Percentiles rank a stretch among this genome's conserved stretches.
Conservation (phyloP, 106 monocot species). For the Alisma plantagoaquatica region DNA sequence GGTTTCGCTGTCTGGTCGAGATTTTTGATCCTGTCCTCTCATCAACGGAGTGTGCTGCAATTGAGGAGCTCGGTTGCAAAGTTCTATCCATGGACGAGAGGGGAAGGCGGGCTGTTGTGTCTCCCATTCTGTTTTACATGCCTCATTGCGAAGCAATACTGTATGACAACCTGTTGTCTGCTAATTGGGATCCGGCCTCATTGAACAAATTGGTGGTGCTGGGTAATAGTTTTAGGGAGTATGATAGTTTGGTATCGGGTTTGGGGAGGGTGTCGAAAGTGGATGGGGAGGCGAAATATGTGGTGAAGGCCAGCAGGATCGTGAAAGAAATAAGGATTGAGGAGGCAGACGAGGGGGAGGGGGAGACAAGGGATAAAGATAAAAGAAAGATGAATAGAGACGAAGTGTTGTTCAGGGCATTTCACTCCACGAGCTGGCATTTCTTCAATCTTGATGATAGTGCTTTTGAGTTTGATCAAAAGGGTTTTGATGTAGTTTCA, state of each 20-base stretch:
- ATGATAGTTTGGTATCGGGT: constrained; percentile 26
- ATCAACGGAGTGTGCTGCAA: constrained; percentile 45
- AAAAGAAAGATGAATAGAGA: too few relatives aligned
- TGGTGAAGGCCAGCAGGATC: constrained; percentile 29
- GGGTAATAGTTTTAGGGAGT: constrained; percentile 76
- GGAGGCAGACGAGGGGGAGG: background rate
- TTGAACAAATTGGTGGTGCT: constrained; percentile 48
- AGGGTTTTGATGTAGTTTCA: too few relatives aligned
- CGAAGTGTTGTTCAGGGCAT: constrained; percentile 42
- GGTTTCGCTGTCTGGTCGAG: constrained; percentile 21
- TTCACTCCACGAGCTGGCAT: constrained; percentile 83
- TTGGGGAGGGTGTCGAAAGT: constrained; percentile 13
- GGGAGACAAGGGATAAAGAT: constrained; percentile 14
- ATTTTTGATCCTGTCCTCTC: constrained; percentile 84
- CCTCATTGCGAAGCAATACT: constrained; percentile 77
- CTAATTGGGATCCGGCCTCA: constrained; percentile 40
- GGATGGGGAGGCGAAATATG: constrained; percentile 19
- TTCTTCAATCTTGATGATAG: constrained; percentile 59
- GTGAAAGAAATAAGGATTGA: constrained; percentile 46
- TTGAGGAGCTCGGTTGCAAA: constrained; percentile 28
- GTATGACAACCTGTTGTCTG: constrained; percentile 55
- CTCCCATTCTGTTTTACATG: constrained; percentile 82
- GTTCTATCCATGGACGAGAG: constrained; percentile 41
- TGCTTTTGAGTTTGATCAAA: too few relatives aligned
- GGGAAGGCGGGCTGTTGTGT: constrained; percentile 33